Base-by-base conservation (phyloP, 495 filamentous ascomycete genomes). In the Hapsidospora chrysogenum region DNA sequence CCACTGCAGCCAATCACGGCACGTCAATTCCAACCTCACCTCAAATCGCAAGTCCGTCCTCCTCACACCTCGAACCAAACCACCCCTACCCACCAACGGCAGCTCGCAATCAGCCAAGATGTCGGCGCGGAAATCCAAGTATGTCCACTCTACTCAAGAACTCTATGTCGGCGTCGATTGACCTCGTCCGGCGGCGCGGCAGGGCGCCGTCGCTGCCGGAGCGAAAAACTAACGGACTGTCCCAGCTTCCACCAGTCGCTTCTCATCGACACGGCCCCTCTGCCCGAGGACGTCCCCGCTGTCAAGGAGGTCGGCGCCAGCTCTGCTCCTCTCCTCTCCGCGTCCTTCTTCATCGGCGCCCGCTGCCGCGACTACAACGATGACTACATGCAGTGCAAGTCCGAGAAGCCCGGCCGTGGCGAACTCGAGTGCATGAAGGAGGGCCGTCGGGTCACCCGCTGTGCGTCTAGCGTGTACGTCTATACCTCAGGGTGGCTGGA, bases 311-410 rank as follows among this genome's bases (percentile, higher is more conserved):
- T 96, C 46, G 89, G 89, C 35, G 69, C 82, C 32, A 89, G 76
- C 41, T 94, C 85, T 29, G 92, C 87, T 13, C 92, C 89, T 26
- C 67, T 99, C 17, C 60, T 85, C 22, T 87, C 80, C 41, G 92
- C 89, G 13, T 72, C 84, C n/a, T 99, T 76, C 69, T 96, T 95
- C 53, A 99, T 99, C 54, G 89, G 89, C 31, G 85, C 84, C 41
- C 75, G 86, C 47, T 99, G 89, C 74, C 76, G 71, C 50, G 66
- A 80, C 31, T 99, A 84, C 65, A 31, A 95, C 60, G 89, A 99
- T 63, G 89, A 99, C 61, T 99, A 74, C 60, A 96, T 99, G 85
- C 75, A 89, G 61, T 99, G 89, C 75, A 99, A 96, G 76, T 79
- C 70, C 33, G 82, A 92, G 64, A 70, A 65, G 48, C 69, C 81